Base-by-base conservation (phyloP, 208 protist species). In the Crithidia thermophila region DNA sequence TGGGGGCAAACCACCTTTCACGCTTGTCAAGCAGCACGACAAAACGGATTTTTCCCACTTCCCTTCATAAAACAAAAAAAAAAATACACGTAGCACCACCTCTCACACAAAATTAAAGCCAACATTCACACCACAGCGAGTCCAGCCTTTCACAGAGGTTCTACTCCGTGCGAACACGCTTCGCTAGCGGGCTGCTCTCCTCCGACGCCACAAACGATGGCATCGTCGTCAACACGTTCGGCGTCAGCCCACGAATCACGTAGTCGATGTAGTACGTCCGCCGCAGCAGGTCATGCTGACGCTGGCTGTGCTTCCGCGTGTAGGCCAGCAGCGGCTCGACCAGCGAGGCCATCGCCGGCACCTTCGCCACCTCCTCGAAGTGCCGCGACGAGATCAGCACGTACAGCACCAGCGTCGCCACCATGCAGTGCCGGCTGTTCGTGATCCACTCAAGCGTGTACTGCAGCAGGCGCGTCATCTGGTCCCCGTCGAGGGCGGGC, bases 361-460 rank as follows among this genome's bases (percentile, higher is more conserved):
- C 61, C 39, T 70, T 57, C 6, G 78, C 77, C 11, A 95, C 65
- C n/a, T 80, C 80, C 10, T 72, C 62, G 58, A 86, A 91, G 79
- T 94, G 86, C 36, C 79, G 74, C 3, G 82, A 77, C 13, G 65
- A 69, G 30, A 97, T 56, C 5, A 96, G 79, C 34, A 77, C 63
- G 65, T 82, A 77, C 20, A 89, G 67, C 21, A 94, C 84, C 16
- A 96, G 56, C 47, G 79, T 93, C 9, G 90, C 91, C 13, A 97
- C 85, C 33, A 75, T 68, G 66, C 79, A 85, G 59, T 94, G 81
- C 4, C 89, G 88, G 40, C 87, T 93, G 79, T 96, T 97, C 13
- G 87, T 93, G 36, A 96, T 82, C 93, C 93, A 97, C 79, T 97
- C 88, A 0, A 87, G 87, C 31, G 87, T 94, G 75, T 93, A 97